Conservation (phyloP, 202 grass and related monocot species). For the Carex arenaria region DNA sequence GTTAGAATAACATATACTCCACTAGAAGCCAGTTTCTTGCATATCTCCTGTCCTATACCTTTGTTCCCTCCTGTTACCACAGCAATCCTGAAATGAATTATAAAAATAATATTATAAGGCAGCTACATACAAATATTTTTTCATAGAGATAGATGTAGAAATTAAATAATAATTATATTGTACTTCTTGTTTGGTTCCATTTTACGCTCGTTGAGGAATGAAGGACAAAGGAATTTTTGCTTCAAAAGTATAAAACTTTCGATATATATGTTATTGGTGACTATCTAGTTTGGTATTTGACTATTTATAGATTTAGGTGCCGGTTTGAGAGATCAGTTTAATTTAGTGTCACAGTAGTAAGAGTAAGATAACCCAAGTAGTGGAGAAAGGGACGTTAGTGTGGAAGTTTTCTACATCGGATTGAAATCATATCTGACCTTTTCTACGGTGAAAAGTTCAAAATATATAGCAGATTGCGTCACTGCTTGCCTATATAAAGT, state of each 20-base stretch:
- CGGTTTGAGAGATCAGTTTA: not conserved
- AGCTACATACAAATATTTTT: not conserved
- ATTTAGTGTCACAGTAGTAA: no score
- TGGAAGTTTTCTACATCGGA: no score
- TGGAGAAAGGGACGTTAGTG: no score
- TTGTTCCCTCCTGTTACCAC: no score
- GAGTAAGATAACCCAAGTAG: no score
- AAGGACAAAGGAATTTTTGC: not conserved
- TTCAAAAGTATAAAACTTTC: not conserved
- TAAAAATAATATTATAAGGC: slow-evolving; percentile 16
- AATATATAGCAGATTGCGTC: no score
- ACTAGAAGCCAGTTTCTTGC: no score
- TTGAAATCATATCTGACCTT: no score
- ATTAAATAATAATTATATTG: not conserved
- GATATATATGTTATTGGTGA: not conserved
- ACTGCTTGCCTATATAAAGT: no score
- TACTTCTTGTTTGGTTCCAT: not conserved
- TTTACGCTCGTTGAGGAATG: not conserved
- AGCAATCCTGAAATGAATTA: no score
- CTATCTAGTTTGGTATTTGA: not conserved
- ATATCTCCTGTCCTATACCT: no score
- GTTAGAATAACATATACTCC: slow-evolving; percentile 16
- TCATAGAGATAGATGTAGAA: not conserved
- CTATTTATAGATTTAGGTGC: not conserved
- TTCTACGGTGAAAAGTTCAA: no score